These are phyloP conservation scores for Colletotrichum zoysiae DNA, from an alignment of 2,329 filamentous ascomycete species.

Conservation along the genomic window DNA sequence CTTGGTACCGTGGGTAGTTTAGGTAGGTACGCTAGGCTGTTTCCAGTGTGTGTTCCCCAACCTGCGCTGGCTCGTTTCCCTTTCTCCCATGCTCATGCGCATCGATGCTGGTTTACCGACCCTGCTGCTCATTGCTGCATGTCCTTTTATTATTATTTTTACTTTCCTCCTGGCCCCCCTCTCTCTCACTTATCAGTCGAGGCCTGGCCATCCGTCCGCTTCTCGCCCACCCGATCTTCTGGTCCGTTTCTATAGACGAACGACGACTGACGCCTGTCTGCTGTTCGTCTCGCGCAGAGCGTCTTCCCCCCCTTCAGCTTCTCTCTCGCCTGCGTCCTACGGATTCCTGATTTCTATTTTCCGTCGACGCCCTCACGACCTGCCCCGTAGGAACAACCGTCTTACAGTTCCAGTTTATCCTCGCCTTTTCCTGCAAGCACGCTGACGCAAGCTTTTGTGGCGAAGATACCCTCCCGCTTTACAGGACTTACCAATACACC, in stretches of 20 bases:
- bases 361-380: constrained; percentile 13
- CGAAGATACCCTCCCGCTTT: constrained; percentile 28
- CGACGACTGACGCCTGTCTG: constrained; percentile 1
- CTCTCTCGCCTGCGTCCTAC: constrained; percentile 1
- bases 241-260: constrained; percentile 1
- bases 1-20: too few relatives aligned
- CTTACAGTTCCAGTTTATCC: background rate
- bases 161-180: background rate
- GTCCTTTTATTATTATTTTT: background rate
- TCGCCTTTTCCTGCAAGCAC: constrained; percentile 25
- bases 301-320: background rate
- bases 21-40: background rate
- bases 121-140: constrained; percentile 1
- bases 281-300: constrained; percentile 7
- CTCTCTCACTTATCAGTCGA: constrained; percentile 30
- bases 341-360: background rate
- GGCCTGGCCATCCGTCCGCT: constrained; percentile 12
- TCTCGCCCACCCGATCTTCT: background rate
- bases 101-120: background rate
- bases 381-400: background rate
- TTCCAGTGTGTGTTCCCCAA: constrained; percentile 8
- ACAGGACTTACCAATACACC: constrained; percentile 19
- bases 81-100: constrained; percentile 17
- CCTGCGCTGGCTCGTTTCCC: constrained; percentile 22
- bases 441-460: constrained; percentile 39